A percentile compares a stretch with the other conserved stretches of the same genome.
Conservation (phyloP, 352 stramenopile genomes). For the Globisporangium ultimum region DNA sequence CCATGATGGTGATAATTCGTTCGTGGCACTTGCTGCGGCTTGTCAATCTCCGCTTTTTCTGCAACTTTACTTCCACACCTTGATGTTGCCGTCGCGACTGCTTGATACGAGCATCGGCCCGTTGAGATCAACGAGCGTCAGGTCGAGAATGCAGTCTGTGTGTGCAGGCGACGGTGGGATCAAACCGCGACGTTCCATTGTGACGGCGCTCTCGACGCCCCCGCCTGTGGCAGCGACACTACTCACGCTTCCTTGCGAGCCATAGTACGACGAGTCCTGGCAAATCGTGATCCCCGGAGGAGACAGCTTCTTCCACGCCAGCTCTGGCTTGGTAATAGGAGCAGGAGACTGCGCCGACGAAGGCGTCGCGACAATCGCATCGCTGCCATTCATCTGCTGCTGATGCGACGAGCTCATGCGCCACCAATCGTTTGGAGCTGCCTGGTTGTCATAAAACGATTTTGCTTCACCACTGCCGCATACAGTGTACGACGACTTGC, state of each 20-base stretch:
- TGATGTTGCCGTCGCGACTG: slow-evolving; percentile 94
- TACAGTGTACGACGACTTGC: slow-evolving; percentile 93
- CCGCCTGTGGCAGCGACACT: slow-evolving; percentile 42
- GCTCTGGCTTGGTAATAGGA: slow-evolving; percentile 71
- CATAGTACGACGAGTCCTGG: slow-evolving; percentile 77
- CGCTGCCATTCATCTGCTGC: slow-evolving; percentile 22
- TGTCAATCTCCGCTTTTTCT: not conserved
- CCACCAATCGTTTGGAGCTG: slow-evolving; percentile 78
- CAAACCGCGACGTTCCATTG: slow-evolving; percentile 87
- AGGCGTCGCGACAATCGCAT: slow-evolving; percentile 18
- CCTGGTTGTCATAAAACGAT: slow-evolving; percentile 87
- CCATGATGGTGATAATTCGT: no score
- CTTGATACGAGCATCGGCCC: slow-evolving; percentile 90
- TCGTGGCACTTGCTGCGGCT: not conserved
- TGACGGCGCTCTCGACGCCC: slow-evolving; percentile 64
- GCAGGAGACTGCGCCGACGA: slow-evolving; percentile 17
- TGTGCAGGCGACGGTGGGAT: slow-evolving; percentile 85
- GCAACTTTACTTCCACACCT: slow-evolving; percentile 89
- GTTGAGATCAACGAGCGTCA: slow-evolving; percentile 93
- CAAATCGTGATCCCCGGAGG: slow-evolving; percentile 82
- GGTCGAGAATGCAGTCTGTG: slow-evolving; percentile 94
- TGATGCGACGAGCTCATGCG: slow-evolving; percentile 57
- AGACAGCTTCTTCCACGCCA: slow-evolving; percentile 86
- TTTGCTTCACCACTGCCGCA: slow-evolving; percentile 85
- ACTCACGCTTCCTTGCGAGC: slow-evolving; percentile 41